Conservation (phyloP, 2,329 filamentous ascomycete genomes). For the Teratosphaeriaceae sp. region DNA sequence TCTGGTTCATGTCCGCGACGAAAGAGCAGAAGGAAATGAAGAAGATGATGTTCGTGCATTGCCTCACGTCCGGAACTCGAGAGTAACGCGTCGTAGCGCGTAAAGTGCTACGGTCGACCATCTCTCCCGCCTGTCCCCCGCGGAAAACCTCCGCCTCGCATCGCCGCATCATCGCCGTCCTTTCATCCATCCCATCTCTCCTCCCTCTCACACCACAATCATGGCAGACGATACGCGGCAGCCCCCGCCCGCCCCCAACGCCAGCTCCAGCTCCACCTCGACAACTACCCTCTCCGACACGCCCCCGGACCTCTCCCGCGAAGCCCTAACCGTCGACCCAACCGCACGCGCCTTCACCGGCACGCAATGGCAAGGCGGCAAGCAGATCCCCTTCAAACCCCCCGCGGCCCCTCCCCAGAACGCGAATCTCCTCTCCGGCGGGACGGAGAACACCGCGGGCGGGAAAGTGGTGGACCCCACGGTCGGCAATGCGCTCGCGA, state of each 20-base stretch:
- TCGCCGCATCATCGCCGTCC: conserved; percentile 1
- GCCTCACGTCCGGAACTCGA: no score
- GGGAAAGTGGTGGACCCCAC: conserved; percentile 53
- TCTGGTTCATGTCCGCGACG: background rate
- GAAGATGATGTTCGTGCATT: no score
- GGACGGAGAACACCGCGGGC: conserved; percentile 54
- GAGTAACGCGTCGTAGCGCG: conserved; percentile 1
- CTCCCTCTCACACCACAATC: no score
- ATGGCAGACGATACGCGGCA: conserved; percentile 44
- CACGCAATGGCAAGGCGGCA: conserved; percentile 27
- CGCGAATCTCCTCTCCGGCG: conserved; percentile 50
- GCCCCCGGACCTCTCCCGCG: conserved; percentile 21
- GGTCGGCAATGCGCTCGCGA: conserved; percentile 54
- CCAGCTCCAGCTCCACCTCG: no score
- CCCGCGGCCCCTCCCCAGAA: conserved; percentile 32
- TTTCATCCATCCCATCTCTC: no score
- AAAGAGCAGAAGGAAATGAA: no score
- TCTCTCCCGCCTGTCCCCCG: background rate
- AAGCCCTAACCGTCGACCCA: conserved; percentile 26
- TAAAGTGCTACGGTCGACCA: conserved; percentile 1
- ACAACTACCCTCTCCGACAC: no score
- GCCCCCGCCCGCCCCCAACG: conserved; percentile 28
- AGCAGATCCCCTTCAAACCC: conserved; percentile 18
- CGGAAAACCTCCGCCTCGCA: background rate
- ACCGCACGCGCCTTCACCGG: conserved; percentile 31